Evolutionary conservation across 768 basidiomycete genomes (phyloP).

Genomic region (Sporobolomyces roseus): DNA sequence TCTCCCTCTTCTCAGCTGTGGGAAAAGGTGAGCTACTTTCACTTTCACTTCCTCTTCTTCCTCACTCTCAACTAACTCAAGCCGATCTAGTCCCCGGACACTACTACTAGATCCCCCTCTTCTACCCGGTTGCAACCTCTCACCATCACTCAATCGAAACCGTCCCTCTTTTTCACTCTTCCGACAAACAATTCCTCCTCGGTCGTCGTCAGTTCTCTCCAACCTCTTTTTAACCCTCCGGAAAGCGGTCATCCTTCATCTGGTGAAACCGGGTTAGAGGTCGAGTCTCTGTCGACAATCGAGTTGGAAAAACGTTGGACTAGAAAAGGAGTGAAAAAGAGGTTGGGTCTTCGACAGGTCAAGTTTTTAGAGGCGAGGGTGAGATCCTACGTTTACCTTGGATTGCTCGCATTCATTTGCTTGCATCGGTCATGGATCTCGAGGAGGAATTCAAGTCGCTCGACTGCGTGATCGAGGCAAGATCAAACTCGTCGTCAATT

Average conservation of each 20-base stretch:
- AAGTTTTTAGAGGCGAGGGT: too few species aligned
- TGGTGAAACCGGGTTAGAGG: slow-evolving; percentile 12
- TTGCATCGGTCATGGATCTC: too few species aligned
- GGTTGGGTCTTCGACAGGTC: background rate
- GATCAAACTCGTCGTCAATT: too few species aligned
- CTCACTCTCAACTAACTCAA: background rate
- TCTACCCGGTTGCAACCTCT: slow-evolving; percentile 3
- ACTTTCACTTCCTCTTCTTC: background rate
- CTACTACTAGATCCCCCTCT: background rate
- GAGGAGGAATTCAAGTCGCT: too few species aligned
- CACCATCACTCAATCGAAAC: background rate
- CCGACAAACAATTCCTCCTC: background rate
- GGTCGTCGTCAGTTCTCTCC: background rate
- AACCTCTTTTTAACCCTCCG: background rate
- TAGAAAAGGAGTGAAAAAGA: background rate
- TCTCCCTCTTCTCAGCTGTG: slow-evolving; percentile 19
- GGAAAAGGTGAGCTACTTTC: slow-evolving; percentile 30
- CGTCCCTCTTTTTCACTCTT: background rate
- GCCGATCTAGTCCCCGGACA: slow-evolving; percentile 30
- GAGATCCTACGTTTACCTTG: too few species aligned
- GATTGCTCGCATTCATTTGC: too few species aligned
- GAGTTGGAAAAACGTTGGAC: background rate
- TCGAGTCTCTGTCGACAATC: background rate
- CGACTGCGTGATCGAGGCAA: too few species aligned
- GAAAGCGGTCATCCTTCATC: slow-evolving; percentile 30